Conservation (phyloP, 257 asterid species). For the Salvia miltiorrhiza region DNA sequence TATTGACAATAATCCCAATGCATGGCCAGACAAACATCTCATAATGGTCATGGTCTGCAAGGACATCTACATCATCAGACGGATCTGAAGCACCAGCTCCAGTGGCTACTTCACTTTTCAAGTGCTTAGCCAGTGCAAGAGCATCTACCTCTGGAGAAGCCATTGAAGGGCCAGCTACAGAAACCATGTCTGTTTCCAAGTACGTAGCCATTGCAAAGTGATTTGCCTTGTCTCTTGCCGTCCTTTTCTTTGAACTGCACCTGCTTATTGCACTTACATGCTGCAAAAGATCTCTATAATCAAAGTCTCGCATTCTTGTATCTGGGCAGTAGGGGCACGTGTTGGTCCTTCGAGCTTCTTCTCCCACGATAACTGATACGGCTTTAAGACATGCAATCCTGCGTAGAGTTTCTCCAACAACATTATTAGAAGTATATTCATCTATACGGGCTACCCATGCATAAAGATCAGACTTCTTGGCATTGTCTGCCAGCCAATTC, state of each 20-base stretch:
- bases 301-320: conserved; percentile 52
- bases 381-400: conserved; percentile 65
- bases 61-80: conserved; percentile 23
- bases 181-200: conserved; percentile 35
- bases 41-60: conserved; percentile 55
- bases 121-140: conserved; percentile 63
- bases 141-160: conserved; percentile 37
- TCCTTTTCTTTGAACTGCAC: conserved; percentile 59
- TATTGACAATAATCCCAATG: conserved; percentile 61
- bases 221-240: conserved; percentile 54
- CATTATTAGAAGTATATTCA: conserved; percentile 49
- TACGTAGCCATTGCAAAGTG: conserved; percentile 73
- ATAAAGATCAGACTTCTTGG: conserved; percentile 39
- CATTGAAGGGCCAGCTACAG: conserved; percentile 32
- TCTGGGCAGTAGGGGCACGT: conserved; percentile 67
- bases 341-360: conserved; percentile 56
- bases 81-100: conserved; percentile 35
- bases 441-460: conserved; percentile 91
- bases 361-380: conserved; percentile 59
- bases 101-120: conserved; percentile 41
- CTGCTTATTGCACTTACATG: conserved; percentile 59
- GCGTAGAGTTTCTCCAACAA: conserved; percentile 73
- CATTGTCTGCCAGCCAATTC: conserved; percentile 45
- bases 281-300: conserved; percentile 61
- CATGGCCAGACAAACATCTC: conserved; percentile 89